phyloP scores from a whole-genome alignment of 768 basidiomycete species.

The Coprinellus micaceus region DNA sequence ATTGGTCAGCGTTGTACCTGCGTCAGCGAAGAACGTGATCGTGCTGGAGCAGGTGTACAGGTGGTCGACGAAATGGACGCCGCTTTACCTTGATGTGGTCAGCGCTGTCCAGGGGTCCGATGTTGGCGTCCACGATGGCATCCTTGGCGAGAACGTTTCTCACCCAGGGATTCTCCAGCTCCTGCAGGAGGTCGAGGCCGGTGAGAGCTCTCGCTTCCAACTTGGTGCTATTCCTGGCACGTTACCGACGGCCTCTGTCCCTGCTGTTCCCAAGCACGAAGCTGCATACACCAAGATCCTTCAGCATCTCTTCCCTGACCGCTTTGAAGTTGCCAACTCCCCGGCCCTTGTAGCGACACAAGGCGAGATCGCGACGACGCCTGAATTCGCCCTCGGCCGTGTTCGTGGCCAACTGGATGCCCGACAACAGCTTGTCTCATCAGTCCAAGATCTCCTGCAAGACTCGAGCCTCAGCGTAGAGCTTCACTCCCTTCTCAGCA shows the following conservation, averaged over 20 bases:
- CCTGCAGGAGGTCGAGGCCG: slow-evolving; percentile 38
- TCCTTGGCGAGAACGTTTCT: slow-evolving; percentile 49
- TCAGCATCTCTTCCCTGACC: slow-evolving; percentile 69
- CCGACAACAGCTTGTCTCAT: slow-evolving; percentile 60
- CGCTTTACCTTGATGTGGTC: slow-evolving; percentile 80
- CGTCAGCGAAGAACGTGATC: slow-evolving; percentile 61
- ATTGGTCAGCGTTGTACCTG: slow-evolving; percentile 57
- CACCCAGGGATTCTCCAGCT: slow-evolving; percentile 49
- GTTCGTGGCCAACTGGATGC: slow-evolving; percentile 79
- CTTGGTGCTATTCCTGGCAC: slow-evolving; percentile 39
- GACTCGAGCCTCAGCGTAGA: slow-evolving; percentile 44
- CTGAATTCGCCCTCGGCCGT: slow-evolving; percentile 92
- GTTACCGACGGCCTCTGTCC: slow-evolving; percentile 31
- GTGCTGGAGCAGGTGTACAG: slow-evolving; percentile 77
- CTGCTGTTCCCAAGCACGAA: slow-evolving; percentile 87
- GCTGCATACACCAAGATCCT: slow-evolving; percentile 88
- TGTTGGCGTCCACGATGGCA: slow-evolving; percentile 57
- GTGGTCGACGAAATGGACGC: slow-evolving; percentile 84
- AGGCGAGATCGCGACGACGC: slow-evolving; percentile 79
- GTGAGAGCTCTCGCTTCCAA: slow-evolving; percentile 40
- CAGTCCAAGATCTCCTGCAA: slow-evolving; percentile 64
- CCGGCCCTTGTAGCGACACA: slow-evolving; percentile 67
- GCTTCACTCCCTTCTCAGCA: slow-evolving; percentile 67
- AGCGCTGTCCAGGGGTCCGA: slow-evolving; percentile 63
- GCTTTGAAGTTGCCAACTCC: slow-evolving; percentile 82